A percentile compares a stretch with the other conserved stretches of the same genome.
phyloP scores from a whole-genome alignment of 106 monocot species.

The Apostasia ramifera region DNA sequence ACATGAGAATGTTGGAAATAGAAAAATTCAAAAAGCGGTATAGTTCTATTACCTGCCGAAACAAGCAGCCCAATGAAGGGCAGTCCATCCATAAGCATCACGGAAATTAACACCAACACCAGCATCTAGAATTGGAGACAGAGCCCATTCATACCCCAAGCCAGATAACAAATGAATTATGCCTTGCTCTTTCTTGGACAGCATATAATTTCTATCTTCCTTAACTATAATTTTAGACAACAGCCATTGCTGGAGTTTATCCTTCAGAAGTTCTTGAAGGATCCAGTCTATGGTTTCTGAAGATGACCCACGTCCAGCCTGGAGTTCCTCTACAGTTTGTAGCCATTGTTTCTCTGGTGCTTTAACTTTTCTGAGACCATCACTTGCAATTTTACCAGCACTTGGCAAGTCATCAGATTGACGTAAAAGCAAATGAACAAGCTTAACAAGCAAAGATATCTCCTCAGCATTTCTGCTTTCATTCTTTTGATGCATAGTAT shows the following conservation, averaged over 20 bases:
- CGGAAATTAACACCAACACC: constrained; percentile 88
- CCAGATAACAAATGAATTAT: constrained; percentile 82
- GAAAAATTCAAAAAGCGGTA: not conserved
- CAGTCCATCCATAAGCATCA: constrained; percentile 94
- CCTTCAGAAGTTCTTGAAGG: constrained; percentile 46
- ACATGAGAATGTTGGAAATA: not conserved
- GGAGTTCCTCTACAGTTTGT: constrained; percentile 14
- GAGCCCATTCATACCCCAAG: constrained; percentile 88
- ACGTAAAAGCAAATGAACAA: constrained; percentile 34
- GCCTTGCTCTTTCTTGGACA: constrained; percentile 68
- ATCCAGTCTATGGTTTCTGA: constrained; percentile 27
- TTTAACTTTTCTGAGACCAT: not conserved
- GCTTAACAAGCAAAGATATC: constrained; percentile 30
- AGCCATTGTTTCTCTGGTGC: constrained; percentile 3
- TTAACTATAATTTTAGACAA: constrained; percentile 18
- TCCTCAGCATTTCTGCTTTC: constrained; percentile 24
- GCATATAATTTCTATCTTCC: constrained; percentile 13
- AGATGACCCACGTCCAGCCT: constrained; percentile 12
- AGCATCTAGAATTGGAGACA: constrained; percentile 48
- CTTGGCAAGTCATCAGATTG: constrained; percentile 10
- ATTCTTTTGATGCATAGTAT: constrained; percentile 1
- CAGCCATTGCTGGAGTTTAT: constrained; percentile 57
- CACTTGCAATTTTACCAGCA: not conserved
- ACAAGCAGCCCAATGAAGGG: constrained; percentile 95
- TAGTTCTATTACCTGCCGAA: constrained; percentile 67